Base-by-base conservation (phyloP, 2,329 filamentous ascomycete species). In the Aspergillus sclerotialis region DNA sequence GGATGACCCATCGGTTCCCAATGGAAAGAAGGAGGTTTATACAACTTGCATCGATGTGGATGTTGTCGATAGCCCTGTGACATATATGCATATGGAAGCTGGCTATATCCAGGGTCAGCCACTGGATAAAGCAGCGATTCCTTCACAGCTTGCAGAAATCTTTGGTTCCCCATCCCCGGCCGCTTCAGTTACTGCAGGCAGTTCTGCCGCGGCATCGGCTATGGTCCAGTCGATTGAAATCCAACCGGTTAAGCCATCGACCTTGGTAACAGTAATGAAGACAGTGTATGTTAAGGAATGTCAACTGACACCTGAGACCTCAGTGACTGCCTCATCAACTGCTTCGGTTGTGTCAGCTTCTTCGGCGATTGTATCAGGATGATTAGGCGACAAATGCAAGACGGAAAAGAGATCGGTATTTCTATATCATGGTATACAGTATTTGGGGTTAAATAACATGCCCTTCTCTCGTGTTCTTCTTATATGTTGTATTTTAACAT, bases 1-100 rank as follows among this genome's bases (percentile, higher is more conserved):
- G 24, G 54, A 42, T 12, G 54, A 64, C 39, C 47, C 58, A 11
- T 49, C 42, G 7, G 45, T 62, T 14, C 59, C 61, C n/a, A 43
- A 62, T 5, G 65, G 65, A 26, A 68, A 68, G 45, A 43, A 55
- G 29, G 66, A 70, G 44, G 53, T 67, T 24, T 70, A 70, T 39
- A 70, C 68, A 2, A 67, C 65, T 10, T 71, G 68, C 42, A 68
- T 71, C 48, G 68, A 70, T 41, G 51, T 71, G 13, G 58, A 69
- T 33, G 52, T 70, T 28, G 44, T 55, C 17, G 52, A 46, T n/a
- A 30, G 46, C 11, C 32, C 48, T n/a, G 35, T 35, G 2, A 45
- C 35, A 11, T 36, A 48, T 15, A 42, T 36, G 13, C 29, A 37
- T 17, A 28, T 35, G 11, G 28, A 33, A 3, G 36, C 35, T 7